Evolutionary conservation across 2,329 filamentous ascomycete species (phyloP).

Genomic region (Nemania serpens): DNA sequence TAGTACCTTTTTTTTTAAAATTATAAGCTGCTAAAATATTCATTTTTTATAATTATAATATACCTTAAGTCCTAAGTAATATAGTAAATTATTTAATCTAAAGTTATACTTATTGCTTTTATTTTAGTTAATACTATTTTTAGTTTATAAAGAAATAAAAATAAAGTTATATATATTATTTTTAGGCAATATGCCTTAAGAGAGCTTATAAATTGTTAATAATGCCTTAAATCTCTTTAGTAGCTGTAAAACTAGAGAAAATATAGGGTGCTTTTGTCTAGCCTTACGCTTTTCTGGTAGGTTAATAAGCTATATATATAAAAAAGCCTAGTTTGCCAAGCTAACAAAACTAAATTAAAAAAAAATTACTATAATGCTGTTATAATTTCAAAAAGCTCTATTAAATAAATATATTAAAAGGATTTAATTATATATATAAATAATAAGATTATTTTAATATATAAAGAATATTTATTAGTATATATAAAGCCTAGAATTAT

Average conservation of each 20-base stretch:
- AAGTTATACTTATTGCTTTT: not conserved
- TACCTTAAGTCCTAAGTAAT: slow-evolving; percentile 11
- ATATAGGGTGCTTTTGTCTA: not conserved
- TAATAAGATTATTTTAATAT: too few species aligned
- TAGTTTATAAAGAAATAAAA: not conserved
- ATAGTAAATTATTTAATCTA: slow-evolving; percentile 18
- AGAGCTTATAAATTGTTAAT: not conserved
- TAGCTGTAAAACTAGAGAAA: not conserved
- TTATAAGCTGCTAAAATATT: not conserved
- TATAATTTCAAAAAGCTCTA: too few species aligned
- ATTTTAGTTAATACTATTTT: not conserved
- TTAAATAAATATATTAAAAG: too few species aligned
- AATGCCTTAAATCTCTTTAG: slow-evolving; percentile 5
- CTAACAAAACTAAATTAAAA: not conserved
- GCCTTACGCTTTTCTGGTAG: not conserved
- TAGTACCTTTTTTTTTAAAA: not conserved
- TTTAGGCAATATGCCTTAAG: not conserved
- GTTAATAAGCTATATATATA: not conserved
- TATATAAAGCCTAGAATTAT: too few species aligned
- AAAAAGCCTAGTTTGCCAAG: not conserved
- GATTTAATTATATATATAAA: too few species aligned
- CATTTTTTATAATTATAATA: slow-evolving; percentile 20
- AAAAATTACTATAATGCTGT: too few species aligned
- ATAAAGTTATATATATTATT: not conserved
- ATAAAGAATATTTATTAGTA: too few species aligned